Evolutionary conservation across 495 filamentous ascomycete species (phyloP).

Genomic region (Apodospora peruviana): DNA sequence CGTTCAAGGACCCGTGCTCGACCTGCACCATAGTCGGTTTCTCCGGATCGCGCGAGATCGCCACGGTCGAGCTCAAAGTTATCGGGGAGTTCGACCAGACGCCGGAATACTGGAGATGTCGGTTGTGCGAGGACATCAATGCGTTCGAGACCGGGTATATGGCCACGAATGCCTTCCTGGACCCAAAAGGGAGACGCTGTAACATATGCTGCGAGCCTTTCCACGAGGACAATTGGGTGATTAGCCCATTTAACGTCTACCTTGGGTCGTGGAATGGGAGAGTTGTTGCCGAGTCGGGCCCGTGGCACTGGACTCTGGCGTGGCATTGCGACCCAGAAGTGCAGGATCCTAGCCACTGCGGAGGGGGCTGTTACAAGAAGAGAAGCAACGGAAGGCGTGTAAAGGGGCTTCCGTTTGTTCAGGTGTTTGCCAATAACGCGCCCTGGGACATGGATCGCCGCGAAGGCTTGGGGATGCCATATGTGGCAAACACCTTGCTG

Average conservation of each 20-base stretch:
- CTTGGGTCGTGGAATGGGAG: conserved; percentile 18
- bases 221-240: conserved; percentile 16
- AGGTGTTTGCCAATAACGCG: too few relatives aligned
- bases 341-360: conserved; percentile 4
- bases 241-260: conserved; percentile 15
- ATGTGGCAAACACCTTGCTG: too few relatives aligned
- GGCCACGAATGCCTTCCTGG: conserved; percentile 12
- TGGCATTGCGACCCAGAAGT: conserved; percentile 12
- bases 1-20: conserved; percentile 6
- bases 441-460: too few relatives aligned
- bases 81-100: conserved; percentile 19
- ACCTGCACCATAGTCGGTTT: conserved; percentile 15
- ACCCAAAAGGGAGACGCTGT: conserved; percentile 8
- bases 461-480: too few relatives aligned
- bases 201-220: conserved; percentile 6
- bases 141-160: conserved; percentile 3
- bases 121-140: conserved; percentile 13
- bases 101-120: conserved; percentile 15
- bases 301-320: conserved; percentile 16
- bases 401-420: too few relatives aligned
- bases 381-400: background rate
- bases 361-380: conserved; percentile 9
- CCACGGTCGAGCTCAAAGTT: conserved; percentile 5
- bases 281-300: conserved; percentile 13
- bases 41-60: conserved; percentile 14